Conservation (phyloP, 345 rosid genomes). For the Eucalyptus leucophloia region DNA sequence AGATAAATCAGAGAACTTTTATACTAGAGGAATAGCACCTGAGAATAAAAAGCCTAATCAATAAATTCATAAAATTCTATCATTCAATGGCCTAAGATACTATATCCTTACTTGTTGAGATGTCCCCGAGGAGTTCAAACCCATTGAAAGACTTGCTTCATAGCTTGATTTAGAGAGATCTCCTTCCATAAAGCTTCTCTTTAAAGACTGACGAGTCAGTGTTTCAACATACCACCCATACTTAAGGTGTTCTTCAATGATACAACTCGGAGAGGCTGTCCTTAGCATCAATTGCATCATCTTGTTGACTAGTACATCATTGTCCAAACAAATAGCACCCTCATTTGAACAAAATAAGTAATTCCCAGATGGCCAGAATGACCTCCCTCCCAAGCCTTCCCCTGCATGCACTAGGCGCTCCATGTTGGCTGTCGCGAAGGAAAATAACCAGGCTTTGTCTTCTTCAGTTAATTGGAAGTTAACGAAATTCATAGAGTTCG, state of each 20-base stretch:
- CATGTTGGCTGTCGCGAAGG: background rate
- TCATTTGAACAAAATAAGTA: constrained; percentile 54
- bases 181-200: constrained; percentile 17
- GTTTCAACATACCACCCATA: constrained; percentile 42
- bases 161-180: constrained; percentile 43
- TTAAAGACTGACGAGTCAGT: constrained; percentile 26
- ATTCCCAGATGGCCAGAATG: constrained; percentile 60
- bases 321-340: constrained; percentile 78
- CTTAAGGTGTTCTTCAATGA: constrained; percentile 47
- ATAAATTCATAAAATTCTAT: background rate
- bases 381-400: background rate
- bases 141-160: constrained; percentile 55
- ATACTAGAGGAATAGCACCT: rapidly evolving
- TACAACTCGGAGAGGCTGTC: constrained; percentile 3
- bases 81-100: background rate
- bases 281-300: constrained; percentile 40
- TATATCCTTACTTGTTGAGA: constrained; percentile 6
- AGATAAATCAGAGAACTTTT: background rate
- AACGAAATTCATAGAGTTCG: background rate
- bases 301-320: constrained; percentile 23
- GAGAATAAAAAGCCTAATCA: background rate
- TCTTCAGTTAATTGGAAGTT: background rate
- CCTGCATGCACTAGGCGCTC: background rate
- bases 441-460: background rate
- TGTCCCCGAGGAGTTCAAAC: constrained; percentile 52